These are phyloP conservation scores for Mikania micrantha DNA, from an alignment of 129 eudicot species.

Conservation along the genomic window DNA sequence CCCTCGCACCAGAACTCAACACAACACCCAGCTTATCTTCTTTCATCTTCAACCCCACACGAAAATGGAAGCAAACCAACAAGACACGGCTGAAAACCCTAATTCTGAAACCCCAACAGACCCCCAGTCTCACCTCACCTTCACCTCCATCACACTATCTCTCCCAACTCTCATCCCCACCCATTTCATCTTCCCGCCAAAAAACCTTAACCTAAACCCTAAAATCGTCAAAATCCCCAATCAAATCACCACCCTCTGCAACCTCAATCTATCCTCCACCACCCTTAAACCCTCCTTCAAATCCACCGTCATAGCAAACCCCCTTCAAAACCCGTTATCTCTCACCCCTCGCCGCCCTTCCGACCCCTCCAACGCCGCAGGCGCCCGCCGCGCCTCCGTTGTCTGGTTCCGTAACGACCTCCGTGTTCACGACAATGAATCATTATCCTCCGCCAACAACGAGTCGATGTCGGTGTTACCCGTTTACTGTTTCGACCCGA, in stretches of 20 bases:
- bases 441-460: conserved; percentile 59
- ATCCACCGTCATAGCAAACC: conserved; percentile 57
- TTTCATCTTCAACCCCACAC: not conserved
- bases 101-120: conserved; percentile 29
- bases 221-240: conserved; percentile 42
- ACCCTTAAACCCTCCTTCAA: conserved; percentile 32
- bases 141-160: conserved; percentile 32
- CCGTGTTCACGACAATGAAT: conserved; percentile 72
- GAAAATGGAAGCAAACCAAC: not conserved
- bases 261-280: conserved; percentile 34
- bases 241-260: conserved; percentile 42
- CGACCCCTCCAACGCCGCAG: conserved; percentile 64
- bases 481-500: conserved; percentile 77
- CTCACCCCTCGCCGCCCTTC: conserved; percentile 70
- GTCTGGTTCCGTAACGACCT: conserved; percentile 93
- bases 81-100: conserved; percentile 15
- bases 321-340: conserved; percentile 55
- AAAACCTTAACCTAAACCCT: conserved; percentile 12
- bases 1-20: not conserved
- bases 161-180: conserved; percentile 56
- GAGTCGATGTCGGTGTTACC: conserved; percentile 81
- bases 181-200: conserved; percentile 46
- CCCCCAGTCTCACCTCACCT: conserved; percentile 17
- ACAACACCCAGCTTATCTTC: not conserved
- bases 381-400: conserved; percentile 51